Percentiles rank a stretch among this genome's conserved stretches.
Evolutionary conservation across 2,329 filamentous ascomycete genomes (phyloP).

Genomic region (Arachnomyces sp.): DNA sequence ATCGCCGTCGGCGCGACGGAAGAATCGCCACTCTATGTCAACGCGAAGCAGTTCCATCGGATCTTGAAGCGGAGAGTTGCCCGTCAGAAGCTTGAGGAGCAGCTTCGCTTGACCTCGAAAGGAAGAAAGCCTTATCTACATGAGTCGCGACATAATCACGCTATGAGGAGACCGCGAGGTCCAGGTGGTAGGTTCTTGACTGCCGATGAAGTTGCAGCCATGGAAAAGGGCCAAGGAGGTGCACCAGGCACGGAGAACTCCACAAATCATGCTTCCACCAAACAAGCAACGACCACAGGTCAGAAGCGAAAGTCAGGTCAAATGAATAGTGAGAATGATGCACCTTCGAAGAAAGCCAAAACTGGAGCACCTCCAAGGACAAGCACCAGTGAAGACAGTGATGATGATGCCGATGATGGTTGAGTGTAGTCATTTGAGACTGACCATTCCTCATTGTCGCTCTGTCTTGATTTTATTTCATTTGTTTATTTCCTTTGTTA

Average conservation of each 20-base stretch:
- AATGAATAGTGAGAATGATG: slow-evolving; percentile 32
- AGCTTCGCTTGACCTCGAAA: slow-evolving; percentile 83
- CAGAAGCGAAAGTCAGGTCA: slow-evolving; percentile 42
- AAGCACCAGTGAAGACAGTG: slow-evolving; percentile 46
- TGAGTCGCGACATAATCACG: slow-evolving; percentile 95
- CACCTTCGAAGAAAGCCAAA: slow-evolving; percentile 44
- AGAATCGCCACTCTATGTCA: slow-evolving; percentile 93
- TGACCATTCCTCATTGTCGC: no score
- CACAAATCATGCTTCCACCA: slow-evolving; percentile 5
- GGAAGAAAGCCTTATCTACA: slow-evolving; percentile 95
- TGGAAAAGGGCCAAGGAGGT: slow-evolving; percentile 60
- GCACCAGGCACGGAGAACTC: slow-evolving; percentile 34
- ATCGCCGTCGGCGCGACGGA: slow-evolving; percentile 62
- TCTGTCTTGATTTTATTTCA: no score
- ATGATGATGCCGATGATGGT: slow-evolving; percentile 48
- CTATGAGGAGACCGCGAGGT: slow-evolving; percentile 89
- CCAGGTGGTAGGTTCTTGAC: slow-evolving; percentile 94
- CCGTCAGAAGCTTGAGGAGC: slow-evolving; percentile 87
- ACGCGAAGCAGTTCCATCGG: slow-evolving; percentile 96
- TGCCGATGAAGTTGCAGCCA: slow-evolving; percentile 86
- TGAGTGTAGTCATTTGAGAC: slow-evolving; percentile 15
- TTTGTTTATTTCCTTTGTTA: no score
- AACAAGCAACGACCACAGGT: slow-evolving; percentile 26
- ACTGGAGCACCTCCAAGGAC: slow-evolving; percentile 27
- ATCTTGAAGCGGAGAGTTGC: slow-evolving; percentile 92